A percentile compares a stretch with the other conserved stretches of the same genome.
These are phyloP conservation scores for Collariella sp. DNA, from an alignment of 495 filamentous ascomycete genomes.

Conservation along the genomic window DNA sequence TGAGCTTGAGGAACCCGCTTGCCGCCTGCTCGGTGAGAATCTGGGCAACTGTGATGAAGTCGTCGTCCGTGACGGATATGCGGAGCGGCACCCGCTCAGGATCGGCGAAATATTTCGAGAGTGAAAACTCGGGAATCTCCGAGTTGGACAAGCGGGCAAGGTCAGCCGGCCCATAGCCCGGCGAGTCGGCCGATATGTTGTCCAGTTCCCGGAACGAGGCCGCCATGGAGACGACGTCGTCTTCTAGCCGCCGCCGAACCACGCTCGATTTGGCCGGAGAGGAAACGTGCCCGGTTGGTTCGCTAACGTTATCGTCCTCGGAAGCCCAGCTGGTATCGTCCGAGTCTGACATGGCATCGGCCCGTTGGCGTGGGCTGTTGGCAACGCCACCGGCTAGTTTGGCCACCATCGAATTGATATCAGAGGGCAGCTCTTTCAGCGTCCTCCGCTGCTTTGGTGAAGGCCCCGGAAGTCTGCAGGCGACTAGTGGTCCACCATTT, in stretches of 20 bases:
- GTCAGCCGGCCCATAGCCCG: slow-evolving; percentile 33
- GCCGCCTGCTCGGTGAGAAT: slow-evolving; percentile 54
- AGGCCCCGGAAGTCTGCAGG: slow-evolving; percentile 33
- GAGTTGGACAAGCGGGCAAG: slow-evolving; percentile 32
- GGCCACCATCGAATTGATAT: slow-evolving; percentile 22
- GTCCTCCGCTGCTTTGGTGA: slow-evolving; percentile 26
- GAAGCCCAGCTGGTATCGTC: slow-evolving; percentile 40
- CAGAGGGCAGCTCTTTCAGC: slow-evolving; percentile 32
- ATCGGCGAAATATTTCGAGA: slow-evolving; percentile 43
- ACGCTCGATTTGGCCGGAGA: slow-evolving; percentile 39
- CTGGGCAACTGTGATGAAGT: slow-evolving; percentile 51
- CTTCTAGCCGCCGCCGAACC: slow-evolving; percentile 31
- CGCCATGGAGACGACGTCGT: slow-evolving; percentile 40
- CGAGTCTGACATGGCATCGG: slow-evolving; percentile 37
- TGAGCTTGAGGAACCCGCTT: slow-evolving; percentile 31
- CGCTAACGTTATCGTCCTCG: slow-evolving; percentile 43
- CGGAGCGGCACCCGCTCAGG: slow-evolving; percentile 38
- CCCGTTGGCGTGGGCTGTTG: slow-evolving; percentile 22
- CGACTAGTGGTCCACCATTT: slow-evolving; percentile 27
- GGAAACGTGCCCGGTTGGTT: slow-evolving; percentile 33
- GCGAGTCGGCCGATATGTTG: slow-evolving; percentile 23
- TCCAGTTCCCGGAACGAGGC: slow-evolving; percentile 44
- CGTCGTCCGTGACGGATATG: slow-evolving; percentile 37
- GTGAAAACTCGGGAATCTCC: slow-evolving; percentile 35
- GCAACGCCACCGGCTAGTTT: slow-evolving; percentile 22